phyloP scores from a whole-genome alignment of 2,329 filamentous ascomycete genomes.

The Paramyrothecium sp. region DNA sequence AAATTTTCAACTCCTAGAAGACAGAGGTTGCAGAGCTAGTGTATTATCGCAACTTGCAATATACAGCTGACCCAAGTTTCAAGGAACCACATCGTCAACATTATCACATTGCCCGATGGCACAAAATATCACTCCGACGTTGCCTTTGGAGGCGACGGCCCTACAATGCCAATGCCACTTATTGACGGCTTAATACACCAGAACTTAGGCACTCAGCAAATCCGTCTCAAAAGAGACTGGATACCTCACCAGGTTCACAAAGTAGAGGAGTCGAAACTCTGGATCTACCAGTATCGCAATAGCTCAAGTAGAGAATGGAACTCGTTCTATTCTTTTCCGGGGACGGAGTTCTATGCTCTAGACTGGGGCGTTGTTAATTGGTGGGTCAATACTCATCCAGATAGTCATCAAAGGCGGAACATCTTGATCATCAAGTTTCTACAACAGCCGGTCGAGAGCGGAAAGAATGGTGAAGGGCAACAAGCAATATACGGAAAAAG shows the following conservation, averaged over 20 bases:
- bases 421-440: constrained; percentile 55
- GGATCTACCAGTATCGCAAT: constrained; percentile 63
- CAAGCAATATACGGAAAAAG: constrained; percentile 18
- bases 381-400: constrained; percentile 45
- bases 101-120: constrained; percentile 51
- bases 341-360: constrained; percentile 52
- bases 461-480: constrained; percentile 24
- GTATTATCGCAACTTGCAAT: no score
- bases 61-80: no score
- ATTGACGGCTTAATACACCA: constrained; percentile 35
- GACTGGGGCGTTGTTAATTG: constrained; percentile 62
- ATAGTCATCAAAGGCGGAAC: constrained; percentile 51
- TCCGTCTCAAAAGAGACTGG: constrained; percentile 49
- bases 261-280: constrained; percentile 43
- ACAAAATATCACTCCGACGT: constrained; percentile 58
- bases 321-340: constrained; percentile 63
- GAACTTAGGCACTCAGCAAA: constrained; percentile 54
- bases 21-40: background rate
- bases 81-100: constrained; percentile 57
- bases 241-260: constrained; percentile 40
- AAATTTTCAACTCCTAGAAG: no score
- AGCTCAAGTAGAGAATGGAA: constrained; percentile 50
- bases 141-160: constrained; percentile 64
- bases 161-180: constrained; percentile 56
- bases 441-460: constrained; percentile 33